Percentiles rank a stretch among this genome's conserved stretches.
Conservation (phyloP, 2,329 filamentous ascomycete genomes). For the Penicillium sp. region DNA sequence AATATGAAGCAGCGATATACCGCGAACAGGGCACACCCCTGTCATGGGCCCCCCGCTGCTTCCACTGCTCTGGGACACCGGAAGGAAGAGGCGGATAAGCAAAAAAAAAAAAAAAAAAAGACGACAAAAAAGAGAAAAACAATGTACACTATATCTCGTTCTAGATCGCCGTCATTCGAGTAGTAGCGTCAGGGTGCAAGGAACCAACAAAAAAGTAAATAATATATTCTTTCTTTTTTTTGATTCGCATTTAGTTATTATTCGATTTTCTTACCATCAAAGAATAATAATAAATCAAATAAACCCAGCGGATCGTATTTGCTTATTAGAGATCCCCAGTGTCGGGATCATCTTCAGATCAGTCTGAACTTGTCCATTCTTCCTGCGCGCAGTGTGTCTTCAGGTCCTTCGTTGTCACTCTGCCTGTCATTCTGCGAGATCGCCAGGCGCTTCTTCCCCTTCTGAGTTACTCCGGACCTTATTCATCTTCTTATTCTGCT, state of each 20-base stretch:
- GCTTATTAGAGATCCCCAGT: slow-evolving; percentile 25
- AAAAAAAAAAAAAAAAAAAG: slow-evolving; percentile 2
- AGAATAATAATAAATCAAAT: slow-evolving; percentile 12
- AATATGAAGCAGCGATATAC: slow-evolving; percentile 5
- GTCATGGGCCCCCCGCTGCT: slow-evolving; percentile 30
- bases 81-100: slow-evolving; percentile 19
- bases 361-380: slow-evolving; percentile 9
- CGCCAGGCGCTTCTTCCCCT: slow-evolving; percentile 7
- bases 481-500: background rate
- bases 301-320: slow-evolving; percentile 20
- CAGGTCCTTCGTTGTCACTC: slow-evolving; percentile 10
- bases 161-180: slow-evolving; percentile 32
- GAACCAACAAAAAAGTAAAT: slow-evolving; percentile 19
- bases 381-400: too few species aligned
- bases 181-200: slow-evolving; percentile 8
- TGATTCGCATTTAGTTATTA: slow-evolving; percentile 2
- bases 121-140: background rate
- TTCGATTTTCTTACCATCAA: slow-evolving; percentile 11
- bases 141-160: slow-evolving; percentile 25
- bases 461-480: background rate
- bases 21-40: slow-evolving; percentile 27
- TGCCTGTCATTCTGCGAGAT: slow-evolving; percentile 12
- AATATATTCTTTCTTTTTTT: slow-evolving; percentile 8
- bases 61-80: slow-evolving; percentile 33
- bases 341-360: slow-evolving; percentile 21